Base-by-base conservation (phyloP, 495 filamentous ascomycete genomes). In the Trichoderma orchidacearum region DNA sequence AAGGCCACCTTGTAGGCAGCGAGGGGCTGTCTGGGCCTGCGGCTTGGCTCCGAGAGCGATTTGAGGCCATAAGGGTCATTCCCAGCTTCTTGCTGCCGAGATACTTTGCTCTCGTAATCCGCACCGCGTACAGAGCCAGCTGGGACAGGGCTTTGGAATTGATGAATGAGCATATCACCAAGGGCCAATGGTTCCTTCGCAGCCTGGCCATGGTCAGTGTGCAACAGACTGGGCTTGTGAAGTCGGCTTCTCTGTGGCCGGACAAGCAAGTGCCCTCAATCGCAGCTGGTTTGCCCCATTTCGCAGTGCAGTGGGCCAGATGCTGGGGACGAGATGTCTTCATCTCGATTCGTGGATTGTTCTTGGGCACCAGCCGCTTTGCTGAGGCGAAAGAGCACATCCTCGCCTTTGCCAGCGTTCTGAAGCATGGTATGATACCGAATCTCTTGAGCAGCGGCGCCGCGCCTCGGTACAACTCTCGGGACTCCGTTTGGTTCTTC, bases 391-490 rank as follows among this genome's bases (percentile, higher is more conserved):
- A 80, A 60, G 89, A 96, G 68, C 94, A 97, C 64, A 95, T 99
- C 58, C 73, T 89, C 53, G 94, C 93, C 45, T 99, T 99, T 72
- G 90, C 89, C 0, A 95, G 89, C 65, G 90, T 99, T 9, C 75
- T 99, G 52, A 97, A 97, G 73, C 94, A 99, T 66, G 94, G 94
- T 45, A 96, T 97, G 94, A 89, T 97, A 55, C 94, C 94, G 12
- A 99, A 99, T 62, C 77, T 99, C 11, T 78, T 99, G 17, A 81
- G 87, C 60, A 85, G 85, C 61, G 90, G 94, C 17, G 86, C 85
- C 36, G 75, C 80, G n/a, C 94, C 94, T 2, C 77, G 94, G n/a
- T 99, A 96, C 70, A 99, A 99, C 64, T 88, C 92, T 34, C 78
- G 94, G 50, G 94, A 99, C 64, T 94, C 92, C 0, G 81, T 96